These are phyloP conservation scores for Schwanniomyces polymorphus DNA, from an alignment of 805 yeast species.

Conservation along the genomic window DNA sequence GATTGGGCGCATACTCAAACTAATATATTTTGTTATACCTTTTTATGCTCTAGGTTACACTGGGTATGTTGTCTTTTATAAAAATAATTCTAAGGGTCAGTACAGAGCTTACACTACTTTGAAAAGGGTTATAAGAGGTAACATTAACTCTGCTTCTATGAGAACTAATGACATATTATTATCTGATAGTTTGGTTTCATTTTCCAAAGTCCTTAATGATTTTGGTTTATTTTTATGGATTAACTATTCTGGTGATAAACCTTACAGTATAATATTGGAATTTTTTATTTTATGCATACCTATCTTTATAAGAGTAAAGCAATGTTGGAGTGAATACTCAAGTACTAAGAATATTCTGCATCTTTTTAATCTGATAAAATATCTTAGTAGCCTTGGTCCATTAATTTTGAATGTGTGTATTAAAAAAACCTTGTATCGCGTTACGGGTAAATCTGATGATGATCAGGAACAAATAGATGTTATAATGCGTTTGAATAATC, in stretches of 20 bases:
- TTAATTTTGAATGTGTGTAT: slow-evolving; percentile 25
- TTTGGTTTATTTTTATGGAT: slow-evolving; percentile 53
- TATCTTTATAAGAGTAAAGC: slow-evolving; percentile 71
- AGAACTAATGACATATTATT: slow-evolving; percentile 79
- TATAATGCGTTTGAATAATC: slow-evolving; percentile 12
- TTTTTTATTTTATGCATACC: slow-evolving; percentile 51
- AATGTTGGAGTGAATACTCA: slow-evolving; percentile 72
- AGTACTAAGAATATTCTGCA: slow-evolving; percentile 54
- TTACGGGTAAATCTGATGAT: slow-evolving; percentile 9
- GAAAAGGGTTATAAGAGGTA: slow-evolving; percentile 56
- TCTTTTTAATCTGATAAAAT: slow-evolving; percentile 72
- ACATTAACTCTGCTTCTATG: slow-evolving; percentile 52
- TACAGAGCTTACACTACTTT: slow-evolving; percentile 49
- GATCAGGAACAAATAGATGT: slow-evolving; percentile 11
- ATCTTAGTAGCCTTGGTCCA: slow-evolving; percentile 56
- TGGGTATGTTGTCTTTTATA: slow-evolving; percentile 9
- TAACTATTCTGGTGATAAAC: slow-evolving; percentile 30
- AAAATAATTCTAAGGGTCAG: slow-evolving; percentile 32
- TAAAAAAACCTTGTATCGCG: slow-evolving; percentile 10
- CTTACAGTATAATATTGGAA: slow-evolving; percentile 31
- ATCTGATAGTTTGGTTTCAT: slow-evolving; percentile 84
- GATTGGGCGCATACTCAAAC: not conserved
- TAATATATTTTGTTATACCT: slow-evolving; percentile 7
- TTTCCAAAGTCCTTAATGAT: slow-evolving; percentile 75
- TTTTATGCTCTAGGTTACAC: slow-evolving; percentile 7